Conservation (phyloP, 495 filamentous ascomycete species). For the Chlorociboria aeruginascens region DNA sequence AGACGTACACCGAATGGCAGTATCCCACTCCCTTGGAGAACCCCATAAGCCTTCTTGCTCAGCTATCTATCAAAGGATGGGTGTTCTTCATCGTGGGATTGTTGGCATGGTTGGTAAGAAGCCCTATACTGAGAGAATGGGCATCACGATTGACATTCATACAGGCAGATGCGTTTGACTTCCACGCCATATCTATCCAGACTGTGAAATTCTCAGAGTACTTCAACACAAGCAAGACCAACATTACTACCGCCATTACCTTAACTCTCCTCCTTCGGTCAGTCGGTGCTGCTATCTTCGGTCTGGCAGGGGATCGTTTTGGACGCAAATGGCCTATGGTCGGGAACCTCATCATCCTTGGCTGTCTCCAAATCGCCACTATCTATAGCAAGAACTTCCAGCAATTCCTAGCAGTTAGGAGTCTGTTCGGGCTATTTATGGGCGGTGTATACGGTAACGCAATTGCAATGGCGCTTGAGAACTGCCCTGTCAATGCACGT, state of each 20-base stretch:
- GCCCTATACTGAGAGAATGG: background rate
- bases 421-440: conserved; percentile 72
- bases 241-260: conserved; percentile 61
- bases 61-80: conserved; percentile 23
- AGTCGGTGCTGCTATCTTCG: conserved; percentile 58
- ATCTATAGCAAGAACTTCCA: conserved; percentile 56
- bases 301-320: conserved; percentile 59
- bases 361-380: conserved; percentile 57
- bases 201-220: conserved; percentile 55
- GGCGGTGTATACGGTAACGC: conserved; percentile 73
- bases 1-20: conserved; percentile 46
- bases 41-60: conserved; percentile 45
- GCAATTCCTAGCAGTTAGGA: conserved; percentile 57
- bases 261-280: conserved; percentile 60
- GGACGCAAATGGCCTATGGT: conserved; percentile 80
- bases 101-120: background rate
- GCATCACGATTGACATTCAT: background rate
- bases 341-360: conserved; percentile 53
- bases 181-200: conserved; percentile 64
- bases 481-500: conserved; percentile 39
- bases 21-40: conserved; percentile 44
- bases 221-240: conserved; percentile 51
- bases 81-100: background rate
- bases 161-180: conserved; percentile 59
- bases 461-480: conserved; percentile 71